Percentiles rank a stretch among this genome's conserved stretches.
These are phyloP conservation scores for Coniochaeta prunicola DNA, from an alignment of 2,329 filamentous ascomycete genomes.

Conservation along the genomic window DNA sequence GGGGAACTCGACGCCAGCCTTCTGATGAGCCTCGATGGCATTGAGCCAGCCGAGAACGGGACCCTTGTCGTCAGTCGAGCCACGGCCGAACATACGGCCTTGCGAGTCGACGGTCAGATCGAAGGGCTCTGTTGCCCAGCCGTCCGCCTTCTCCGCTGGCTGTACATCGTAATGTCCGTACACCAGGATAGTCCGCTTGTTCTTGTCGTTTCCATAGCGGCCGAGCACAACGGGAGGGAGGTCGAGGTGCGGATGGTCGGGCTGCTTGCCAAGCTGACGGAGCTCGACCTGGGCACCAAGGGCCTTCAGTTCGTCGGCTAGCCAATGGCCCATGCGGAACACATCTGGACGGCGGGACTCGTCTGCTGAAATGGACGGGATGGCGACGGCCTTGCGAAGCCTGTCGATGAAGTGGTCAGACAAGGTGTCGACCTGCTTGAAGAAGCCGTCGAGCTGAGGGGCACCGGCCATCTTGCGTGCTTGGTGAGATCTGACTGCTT, in stretches of 20 bases:
- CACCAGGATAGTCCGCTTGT: conserved; percentile 90
- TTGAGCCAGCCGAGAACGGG: conserved; percentile 97
- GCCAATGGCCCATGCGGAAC: conserved; percentile 90
- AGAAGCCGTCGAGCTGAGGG: conserved; percentile 83
- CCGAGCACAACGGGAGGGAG: conserved; percentile 89
- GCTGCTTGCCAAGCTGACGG: conserved; percentile 83
- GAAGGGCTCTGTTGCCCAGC: conserved; percentile 94
- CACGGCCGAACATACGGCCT: conserved; percentile 92
- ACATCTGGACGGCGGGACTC: conserved; percentile 86
- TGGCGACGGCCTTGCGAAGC: conserved; percentile 85
- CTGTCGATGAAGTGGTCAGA: conserved; percentile 81
- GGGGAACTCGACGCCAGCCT: conserved; percentile 87
- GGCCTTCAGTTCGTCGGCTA: conserved; percentile 72
- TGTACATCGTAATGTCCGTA: conserved; percentile 99
- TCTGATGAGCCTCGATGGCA: conserved; percentile 94
- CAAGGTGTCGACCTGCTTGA: conserved; percentile 81
- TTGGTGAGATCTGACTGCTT: conserved; percentile 49
- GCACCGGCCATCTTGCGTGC: conserved; percentile 64
- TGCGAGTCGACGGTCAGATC: conserved; percentile 80
- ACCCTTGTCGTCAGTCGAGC: conserved; percentile 95
- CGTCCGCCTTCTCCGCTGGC: conserved; percentile 85
- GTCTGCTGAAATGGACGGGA: conserved; percentile 91
- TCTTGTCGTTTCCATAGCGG: conserved; percentile 85
- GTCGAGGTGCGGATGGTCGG: conserved; percentile 80
- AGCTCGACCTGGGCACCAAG: conserved; percentile 86